Evolutionary conservation across 1,284 basidiomycete genomes (phyloP).

Genomic region (Puccinia coronata): DNA sequence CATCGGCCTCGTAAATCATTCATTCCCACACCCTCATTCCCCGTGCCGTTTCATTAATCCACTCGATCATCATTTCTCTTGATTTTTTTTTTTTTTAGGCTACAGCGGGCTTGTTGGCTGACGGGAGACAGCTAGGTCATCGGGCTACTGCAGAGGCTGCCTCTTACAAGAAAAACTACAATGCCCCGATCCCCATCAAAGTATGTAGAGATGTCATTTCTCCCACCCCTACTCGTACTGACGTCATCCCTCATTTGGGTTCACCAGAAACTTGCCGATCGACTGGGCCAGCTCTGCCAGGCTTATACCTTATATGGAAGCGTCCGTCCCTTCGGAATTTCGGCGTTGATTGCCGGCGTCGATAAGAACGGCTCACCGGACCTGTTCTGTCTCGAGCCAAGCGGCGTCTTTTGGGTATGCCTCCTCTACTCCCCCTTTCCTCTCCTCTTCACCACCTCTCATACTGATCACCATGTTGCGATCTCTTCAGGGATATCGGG

Average conservation of each 20-base stretch:
- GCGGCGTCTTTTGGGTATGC: conserved; percentile 84
- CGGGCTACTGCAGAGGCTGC: conserved; percentile 82
- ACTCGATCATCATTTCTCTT: too few relatives aligned
- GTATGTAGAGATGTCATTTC: conserved; percentile 61
- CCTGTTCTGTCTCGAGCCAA: conserved; percentile 90
- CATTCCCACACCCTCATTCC: background rate
- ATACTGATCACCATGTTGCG: background rate
- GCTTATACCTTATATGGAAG: conserved; percentile 97
- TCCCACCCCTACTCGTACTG: background rate
- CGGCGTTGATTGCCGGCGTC: conserved; percentile 83
- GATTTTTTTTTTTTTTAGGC: conserved; percentile 69
- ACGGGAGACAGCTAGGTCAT: conserved; percentile 85
- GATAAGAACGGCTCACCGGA: conserved; percentile 81
- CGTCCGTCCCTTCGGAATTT: conserved; percentile 94
- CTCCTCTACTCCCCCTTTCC: background rate
- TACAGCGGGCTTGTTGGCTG: conserved; percentile 88
- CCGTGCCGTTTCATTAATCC: too few relatives aligned
- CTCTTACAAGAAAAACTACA: conserved; percentile 74
- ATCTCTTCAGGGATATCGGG: conserved; percentile 94
- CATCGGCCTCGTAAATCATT: conserved; percentile 73
- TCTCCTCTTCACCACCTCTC: background rate
- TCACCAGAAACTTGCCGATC: conserved; percentile 74
- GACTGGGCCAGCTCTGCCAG: conserved; percentile 85
- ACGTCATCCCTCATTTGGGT: background rate
- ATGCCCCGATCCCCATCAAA: conserved; percentile 76